A percentile compares a stretch with the other conserved stretches of the same genome.
These are phyloP conservation scores for Penicillium sp. DNA, from an alignment of 2,329 filamentous ascomycete genomes.

Conservation along the genomic window DNA sequence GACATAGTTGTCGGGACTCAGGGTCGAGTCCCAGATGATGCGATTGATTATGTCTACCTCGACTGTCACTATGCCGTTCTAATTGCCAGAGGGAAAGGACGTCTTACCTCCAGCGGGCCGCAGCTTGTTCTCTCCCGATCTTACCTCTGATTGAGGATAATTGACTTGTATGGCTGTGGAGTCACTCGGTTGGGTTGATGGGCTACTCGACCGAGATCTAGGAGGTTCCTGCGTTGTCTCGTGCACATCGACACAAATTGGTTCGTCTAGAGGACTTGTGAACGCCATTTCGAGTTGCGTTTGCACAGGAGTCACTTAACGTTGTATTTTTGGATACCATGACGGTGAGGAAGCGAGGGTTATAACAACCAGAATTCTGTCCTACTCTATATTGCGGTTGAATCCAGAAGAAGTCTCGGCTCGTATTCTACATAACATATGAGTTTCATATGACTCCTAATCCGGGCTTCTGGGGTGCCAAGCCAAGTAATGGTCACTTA, in stretches of 20 bases:
- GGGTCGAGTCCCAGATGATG: slow-evolving; percentile 51
- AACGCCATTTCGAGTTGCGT: neutral
- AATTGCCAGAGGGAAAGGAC: neutral
- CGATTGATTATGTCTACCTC: slow-evolving; percentile 48
- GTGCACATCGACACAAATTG: neutral
- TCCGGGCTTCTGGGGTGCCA: neutral
- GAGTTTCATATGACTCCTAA: neutral
- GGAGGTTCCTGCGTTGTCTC: neutral
- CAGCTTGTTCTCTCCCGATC: slow-evolving; percentile 17
- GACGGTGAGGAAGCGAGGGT: no score
- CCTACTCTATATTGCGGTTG: no score
- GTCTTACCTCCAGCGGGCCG: slow-evolving; percentile 17
- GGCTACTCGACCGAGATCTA: neutral
- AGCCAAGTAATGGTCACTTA: neutral
- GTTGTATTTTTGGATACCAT: no score
- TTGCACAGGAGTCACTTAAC: no score
- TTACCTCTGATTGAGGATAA: neutral
- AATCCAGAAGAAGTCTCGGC: no score
- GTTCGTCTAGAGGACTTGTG: neutral
- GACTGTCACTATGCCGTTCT: neutral
- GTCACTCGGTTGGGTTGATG: neutral
- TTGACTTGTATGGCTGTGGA: neutral
- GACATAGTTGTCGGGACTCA: slow-evolving; percentile 47
- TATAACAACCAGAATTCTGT: no score
- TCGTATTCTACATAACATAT: no score